These are phyloP conservation scores for Chaetomiaceae sp. DNA, from an alignment of 2,329 filamentous ascomycete species.

Conservation along the genomic window DNA sequence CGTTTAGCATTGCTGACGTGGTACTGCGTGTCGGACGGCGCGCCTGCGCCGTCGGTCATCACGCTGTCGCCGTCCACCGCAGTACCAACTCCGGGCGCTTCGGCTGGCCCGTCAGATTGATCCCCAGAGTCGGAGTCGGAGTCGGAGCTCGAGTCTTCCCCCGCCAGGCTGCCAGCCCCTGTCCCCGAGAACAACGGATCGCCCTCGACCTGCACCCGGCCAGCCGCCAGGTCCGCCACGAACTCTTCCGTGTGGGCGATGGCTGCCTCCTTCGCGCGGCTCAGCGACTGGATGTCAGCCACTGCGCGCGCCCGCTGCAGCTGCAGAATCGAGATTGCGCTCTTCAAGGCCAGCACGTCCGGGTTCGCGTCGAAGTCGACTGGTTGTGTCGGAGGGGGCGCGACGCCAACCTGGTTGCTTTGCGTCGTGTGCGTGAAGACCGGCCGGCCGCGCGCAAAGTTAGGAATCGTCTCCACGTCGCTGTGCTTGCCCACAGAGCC, in stretches of 20 bases:
- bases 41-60: background rate
- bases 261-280: conserved; percentile 64
- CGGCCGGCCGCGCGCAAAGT: conserved; percentile 31
- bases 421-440: conserved; percentile 40
- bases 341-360: conserved; percentile 80
- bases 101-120: conserved; percentile 29
- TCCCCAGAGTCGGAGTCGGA: conserved; percentile 24
- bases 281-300: conserved; percentile 66
- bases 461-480: conserved; percentile 14
- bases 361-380: conserved; percentile 62
- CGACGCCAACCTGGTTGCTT: conserved; percentile 36
- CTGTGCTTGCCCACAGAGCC: conserved; percentile 11
- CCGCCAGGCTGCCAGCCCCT: conserved; percentile 7
- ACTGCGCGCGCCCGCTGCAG: conserved; percentile 74
- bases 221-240: conserved; percentile 57
- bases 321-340: conserved; percentile 80
- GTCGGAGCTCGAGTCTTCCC: background rate
- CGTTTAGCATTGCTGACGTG: background rate
- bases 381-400: conserved; percentile 44
- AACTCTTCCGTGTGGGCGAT: conserved; percentile 67
- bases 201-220: conserved; percentile 46
- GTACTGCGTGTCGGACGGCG: background rate
- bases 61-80: conserved; percentile 5
- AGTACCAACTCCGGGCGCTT: conserved; percentile 16
- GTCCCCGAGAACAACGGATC: conserved; percentile 21